phyloP scores from a whole-genome alignment of 2,329 filamentous ascomycete genomes.

The Hypomyces perniciosus region DNA sequence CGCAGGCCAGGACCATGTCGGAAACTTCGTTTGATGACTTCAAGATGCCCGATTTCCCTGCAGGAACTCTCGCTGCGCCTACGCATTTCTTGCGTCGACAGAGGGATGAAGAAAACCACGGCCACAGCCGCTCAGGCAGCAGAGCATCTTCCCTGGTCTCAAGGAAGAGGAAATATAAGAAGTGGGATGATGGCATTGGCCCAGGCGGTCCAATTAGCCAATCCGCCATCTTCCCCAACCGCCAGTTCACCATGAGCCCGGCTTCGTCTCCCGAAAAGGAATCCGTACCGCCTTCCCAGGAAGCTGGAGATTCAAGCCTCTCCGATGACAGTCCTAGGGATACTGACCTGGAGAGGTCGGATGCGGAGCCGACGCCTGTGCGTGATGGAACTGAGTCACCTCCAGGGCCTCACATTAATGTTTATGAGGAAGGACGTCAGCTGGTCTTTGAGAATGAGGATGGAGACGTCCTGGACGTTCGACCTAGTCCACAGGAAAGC shows the following conservation, averaged over 20 bases:
- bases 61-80: conserved; percentile 66
- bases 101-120: conserved; percentile 64
- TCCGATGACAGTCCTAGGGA: conserved; percentile 28
- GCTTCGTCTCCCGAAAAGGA: conserved; percentile 25
- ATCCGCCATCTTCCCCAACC: conserved; percentile 76
- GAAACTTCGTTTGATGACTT: conserved; percentile 64
- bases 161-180: conserved; percentile 59
- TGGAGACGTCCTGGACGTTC: conserved; percentile 73
- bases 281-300: conserved; percentile 21
- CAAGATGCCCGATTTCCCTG: conserved; percentile 55
- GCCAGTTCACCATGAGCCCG: conserved; percentile 25
- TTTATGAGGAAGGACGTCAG: conserved; percentile 75
- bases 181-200: conserved; percentile 64
- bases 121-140: conserved; percentile 44
- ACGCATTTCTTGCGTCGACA: conserved; percentile 77
- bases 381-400: conserved; percentile 8
- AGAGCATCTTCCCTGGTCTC: conserved; percentile 55
- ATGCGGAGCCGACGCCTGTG: conserved; percentile 19
- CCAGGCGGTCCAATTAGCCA: conserved; percentile 84
- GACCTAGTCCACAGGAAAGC: conserved; percentile 22
- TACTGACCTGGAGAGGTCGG: conserved; percentile 21
- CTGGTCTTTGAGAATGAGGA: conserved; percentile 80
- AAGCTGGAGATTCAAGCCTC: conserved; percentile 28
- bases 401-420: conserved; percentile 44
- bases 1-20: conserved; percentile 79